Percentiles rank a stretch among this genome's conserved stretches.
These are phyloP conservation scores for Suhomyces xylopsoci DNA, from an alignment of 805 yeast species.

Conservation along the genomic window DNA sequence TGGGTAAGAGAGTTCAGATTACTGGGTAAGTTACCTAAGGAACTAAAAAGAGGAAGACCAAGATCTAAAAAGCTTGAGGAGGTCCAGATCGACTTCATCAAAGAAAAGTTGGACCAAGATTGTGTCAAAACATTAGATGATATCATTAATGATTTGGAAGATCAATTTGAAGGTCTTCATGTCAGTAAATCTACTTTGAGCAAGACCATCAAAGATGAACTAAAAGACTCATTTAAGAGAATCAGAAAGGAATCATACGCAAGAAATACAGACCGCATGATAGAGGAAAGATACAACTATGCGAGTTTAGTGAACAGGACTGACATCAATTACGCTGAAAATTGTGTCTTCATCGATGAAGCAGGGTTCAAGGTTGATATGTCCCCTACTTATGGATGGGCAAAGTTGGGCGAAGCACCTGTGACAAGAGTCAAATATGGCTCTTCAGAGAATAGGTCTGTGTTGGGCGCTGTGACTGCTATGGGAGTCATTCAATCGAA, in stretches of 20 bases:
- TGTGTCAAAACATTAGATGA: neutral
- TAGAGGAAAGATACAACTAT: neutral
- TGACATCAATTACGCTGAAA: neutral
- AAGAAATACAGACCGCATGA: neutral
- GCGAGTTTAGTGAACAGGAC: neutral
- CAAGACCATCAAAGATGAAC: neutral
- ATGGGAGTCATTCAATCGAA: too few relatives aligned
- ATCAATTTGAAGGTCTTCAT: neutral
- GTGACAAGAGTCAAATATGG: slow-evolving; percentile 10
- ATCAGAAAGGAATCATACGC: neutral
- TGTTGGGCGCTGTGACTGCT: too few relatives aligned
- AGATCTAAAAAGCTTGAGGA: neutral
- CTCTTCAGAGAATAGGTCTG: too few relatives aligned
- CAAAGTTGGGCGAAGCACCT: slow-evolving; percentile 9
- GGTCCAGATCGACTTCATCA: too few relatives aligned
- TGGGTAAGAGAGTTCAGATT: neutral
- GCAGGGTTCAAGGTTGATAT: slow-evolving; percentile 13
- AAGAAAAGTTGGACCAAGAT: neutral
- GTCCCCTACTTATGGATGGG: slow-evolving; percentile 7
- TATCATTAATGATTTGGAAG: neutral
- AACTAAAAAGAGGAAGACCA: neutral
- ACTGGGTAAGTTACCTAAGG: neutral
- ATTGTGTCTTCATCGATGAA: slow-evolving; percentile 13
- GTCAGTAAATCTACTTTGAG: neutral
- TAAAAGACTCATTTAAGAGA: neutral